A percentile compares a stretch with the other conserved stretches of the same genome.
phyloP scores from a whole-genome alignment of 805 yeast genomes.

The Zygosaccharomyces pseudorouxii region DNA sequence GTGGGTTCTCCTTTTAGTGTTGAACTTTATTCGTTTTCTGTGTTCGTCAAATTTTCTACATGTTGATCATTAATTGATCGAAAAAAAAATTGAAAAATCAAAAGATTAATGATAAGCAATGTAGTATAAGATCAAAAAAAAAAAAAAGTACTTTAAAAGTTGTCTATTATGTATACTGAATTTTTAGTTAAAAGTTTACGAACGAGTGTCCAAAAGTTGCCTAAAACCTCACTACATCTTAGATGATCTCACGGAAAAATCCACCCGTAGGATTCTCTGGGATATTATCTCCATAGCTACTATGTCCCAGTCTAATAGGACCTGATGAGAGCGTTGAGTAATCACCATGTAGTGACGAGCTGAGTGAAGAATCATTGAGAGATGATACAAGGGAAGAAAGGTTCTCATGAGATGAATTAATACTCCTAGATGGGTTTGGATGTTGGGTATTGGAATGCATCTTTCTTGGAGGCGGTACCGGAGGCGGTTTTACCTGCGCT shows the following conservation, averaged over 20 bases:
- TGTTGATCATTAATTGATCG: not conserved
- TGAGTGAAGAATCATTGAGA: constrained; percentile 16
- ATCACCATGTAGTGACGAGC: constrained; percentile 17
- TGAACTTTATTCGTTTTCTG: not conserved
- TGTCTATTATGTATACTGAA: not conserved
- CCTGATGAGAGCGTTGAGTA: constrained; percentile 19
- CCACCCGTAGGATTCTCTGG: constrained; percentile 11
- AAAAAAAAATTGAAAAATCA: not conserved
- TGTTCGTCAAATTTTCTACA: not conserved
- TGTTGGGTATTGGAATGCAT: not conserved
- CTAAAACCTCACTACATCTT: not conserved
- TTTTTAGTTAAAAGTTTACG: not conserved
- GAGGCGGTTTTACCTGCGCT: constrained; percentile 13
- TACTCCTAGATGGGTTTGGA: constrained; percentile 2
- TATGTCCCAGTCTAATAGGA: constrained; percentile 13
- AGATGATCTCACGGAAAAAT: constrained; percentile 23
- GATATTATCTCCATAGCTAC: not conserved
- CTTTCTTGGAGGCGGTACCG: constrained; percentile 24
- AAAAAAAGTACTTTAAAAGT: not conserved
- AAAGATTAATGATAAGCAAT: not conserved
- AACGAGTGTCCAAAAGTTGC: not conserved
- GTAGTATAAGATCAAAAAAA: not conserved
- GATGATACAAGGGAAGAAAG: constrained; percentile 20
- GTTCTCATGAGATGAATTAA: constrained; percentile 8
- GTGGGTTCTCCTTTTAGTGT: not conserved